These are phyloP conservation scores for Arthrobotrys sinensis DNA, from an alignment of 2,329 filamentous ascomycete genomes.

Conservation along the genomic window DNA sequence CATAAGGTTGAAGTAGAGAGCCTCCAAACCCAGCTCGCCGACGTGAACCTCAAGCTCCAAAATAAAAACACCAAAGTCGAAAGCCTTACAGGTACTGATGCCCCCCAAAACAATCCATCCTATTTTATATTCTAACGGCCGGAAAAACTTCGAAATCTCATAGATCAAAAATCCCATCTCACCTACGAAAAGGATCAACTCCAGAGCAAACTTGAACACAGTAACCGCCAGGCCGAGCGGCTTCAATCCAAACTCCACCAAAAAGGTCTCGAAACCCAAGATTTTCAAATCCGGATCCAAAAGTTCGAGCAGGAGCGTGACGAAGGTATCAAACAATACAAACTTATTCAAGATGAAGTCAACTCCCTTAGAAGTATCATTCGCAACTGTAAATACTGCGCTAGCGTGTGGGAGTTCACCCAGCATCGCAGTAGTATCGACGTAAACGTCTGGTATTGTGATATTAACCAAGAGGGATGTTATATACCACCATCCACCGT, in stretches of 20 bases:
- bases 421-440: slow-evolving; percentile 10
- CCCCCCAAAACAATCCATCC: neutral
- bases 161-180: slow-evolving; percentile 9
- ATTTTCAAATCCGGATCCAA: neutral
- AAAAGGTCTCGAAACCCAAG: neutral
- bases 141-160: neutral
- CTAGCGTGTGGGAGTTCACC: slow-evolving; percentile 14
- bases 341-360: neutral
- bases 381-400: slow-evolving; percentile 11
- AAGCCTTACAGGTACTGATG: slow-evolving; percentile 7
- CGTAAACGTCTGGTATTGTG: slow-evolving; percentile 11
- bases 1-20: neutral
- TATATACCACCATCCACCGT: neutral
- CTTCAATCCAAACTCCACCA: neutral
- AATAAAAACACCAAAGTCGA: slow-evolving; percentile 18
- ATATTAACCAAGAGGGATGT: neutral
- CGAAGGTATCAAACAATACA: neutral
- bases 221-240: neutral
- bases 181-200: slow-evolving; percentile 20
- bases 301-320: neutral
- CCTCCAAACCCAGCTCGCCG: slow-evolving; percentile 4
- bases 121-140: neutral
- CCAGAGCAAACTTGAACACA: slow-evolving; percentile 8
- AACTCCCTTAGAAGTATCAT: neutral
- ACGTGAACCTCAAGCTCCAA: slow-evolving; percentile 1